Conservation (phyloP, 176 grass and related monocot species). For the Rhynchospora pubera region DNA sequence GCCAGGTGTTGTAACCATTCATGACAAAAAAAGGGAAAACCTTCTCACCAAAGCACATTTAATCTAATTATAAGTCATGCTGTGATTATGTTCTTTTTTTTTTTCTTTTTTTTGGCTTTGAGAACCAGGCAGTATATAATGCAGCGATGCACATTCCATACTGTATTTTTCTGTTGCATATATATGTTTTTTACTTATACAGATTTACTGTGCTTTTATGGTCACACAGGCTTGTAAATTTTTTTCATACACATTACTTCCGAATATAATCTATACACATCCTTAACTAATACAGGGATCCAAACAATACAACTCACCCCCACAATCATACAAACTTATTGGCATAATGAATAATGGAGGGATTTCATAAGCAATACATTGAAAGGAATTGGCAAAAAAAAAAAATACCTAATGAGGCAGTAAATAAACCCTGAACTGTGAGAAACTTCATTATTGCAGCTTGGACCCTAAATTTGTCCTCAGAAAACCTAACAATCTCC, state of each 20-base stretch:
- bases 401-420: constrained; percentile 62
- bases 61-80: not conserved
- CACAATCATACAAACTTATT: not conserved
- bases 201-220: not conserved
- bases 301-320: not conserved
- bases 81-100: no score
- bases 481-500: constrained; percentile 54
- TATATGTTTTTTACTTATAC: not conserved
- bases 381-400: not conserved
- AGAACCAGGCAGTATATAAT: not conserved
- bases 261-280: not conserved
- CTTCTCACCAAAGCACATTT: not conserved
- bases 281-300: not conserved
- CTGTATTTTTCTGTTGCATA: not conserved
- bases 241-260: not conserved
- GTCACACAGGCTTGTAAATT: not conserved
- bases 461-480: constrained; percentile 79
- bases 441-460: constrained; percentile 90
- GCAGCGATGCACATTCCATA: not conserved
- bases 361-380: not conserved
- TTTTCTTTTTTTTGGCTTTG: no score
- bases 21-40: not conserved
- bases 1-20: not conserved
- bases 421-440: constrained; percentile 89
- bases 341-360: not conserved